These are phyloP conservation scores for Leccinum variicolor DNA, from an alignment of 768 basidiomycete species.

Conservation along the genomic window DNA sequence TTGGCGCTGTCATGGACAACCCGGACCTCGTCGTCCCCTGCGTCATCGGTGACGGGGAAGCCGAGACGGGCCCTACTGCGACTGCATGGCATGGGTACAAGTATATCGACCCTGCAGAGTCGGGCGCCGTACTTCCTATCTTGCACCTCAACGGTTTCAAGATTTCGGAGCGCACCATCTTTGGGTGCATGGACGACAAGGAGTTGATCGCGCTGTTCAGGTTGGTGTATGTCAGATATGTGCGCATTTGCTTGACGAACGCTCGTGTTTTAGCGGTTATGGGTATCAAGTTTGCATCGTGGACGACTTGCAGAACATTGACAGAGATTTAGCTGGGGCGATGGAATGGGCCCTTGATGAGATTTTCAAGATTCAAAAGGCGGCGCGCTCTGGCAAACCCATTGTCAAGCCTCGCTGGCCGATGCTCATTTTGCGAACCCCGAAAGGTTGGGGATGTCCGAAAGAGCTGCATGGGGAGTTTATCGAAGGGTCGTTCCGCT, in stretches of 20 bases:
- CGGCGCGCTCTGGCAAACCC: constrained; percentile 72
- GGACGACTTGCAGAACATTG: constrained; percentile 60
- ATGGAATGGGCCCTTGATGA: constrained; percentile 78
- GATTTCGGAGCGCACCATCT: constrained; percentile 88
- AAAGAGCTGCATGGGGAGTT: constrained; percentile 62
- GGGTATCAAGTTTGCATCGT: constrained; percentile 90
- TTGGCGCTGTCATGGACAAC: constrained; percentile 89
- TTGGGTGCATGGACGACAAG: constrained; percentile 87
- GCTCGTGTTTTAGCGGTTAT: constrained; percentile 50
- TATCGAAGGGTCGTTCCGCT: constrained; percentile 77
- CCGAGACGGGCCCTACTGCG: constrained; percentile 77
- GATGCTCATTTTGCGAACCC: constrained; percentile 79
- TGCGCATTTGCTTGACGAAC: not conserved
- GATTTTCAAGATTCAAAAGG: constrained; percentile 73
- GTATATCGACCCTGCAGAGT: constrained; percentile 87
- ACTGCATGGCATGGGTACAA: constrained; percentile 84
- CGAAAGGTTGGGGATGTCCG: constrained; percentile 78
- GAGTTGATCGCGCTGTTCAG: constrained; percentile 75
- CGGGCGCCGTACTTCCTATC: constrained; percentile 89
- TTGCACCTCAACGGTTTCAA: constrained; percentile 88
- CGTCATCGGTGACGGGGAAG: constrained; percentile 87
- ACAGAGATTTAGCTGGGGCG: constrained; percentile 75
- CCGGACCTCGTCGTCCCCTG: constrained; percentile 80
- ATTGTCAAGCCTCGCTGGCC: constrained; percentile 92
- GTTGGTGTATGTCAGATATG: constrained; percentile 30